phyloP scores from a whole-genome alignment of 2,329 filamentous ascomycete genomes.

The Colletotrichum cereale region DNA sequence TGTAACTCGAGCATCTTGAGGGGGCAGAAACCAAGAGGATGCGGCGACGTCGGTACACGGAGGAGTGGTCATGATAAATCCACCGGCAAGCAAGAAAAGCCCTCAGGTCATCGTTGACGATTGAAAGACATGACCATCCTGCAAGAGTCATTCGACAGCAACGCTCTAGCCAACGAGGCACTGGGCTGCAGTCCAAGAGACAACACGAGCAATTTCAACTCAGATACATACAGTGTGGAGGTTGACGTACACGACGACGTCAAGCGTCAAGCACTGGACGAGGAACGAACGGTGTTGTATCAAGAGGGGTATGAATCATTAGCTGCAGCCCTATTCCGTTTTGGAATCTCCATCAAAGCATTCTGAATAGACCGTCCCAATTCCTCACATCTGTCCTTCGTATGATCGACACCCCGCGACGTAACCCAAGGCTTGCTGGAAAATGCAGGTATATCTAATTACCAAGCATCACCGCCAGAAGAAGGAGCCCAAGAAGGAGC shows the following conservation, averaged over 20 bases:
- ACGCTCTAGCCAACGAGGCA: neutral
- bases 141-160: neutral
- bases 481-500: slow-evolving; percentile 36
- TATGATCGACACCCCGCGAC: slow-evolving; percentile 5
- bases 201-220: no score
- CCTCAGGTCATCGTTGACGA: neutral
- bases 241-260: neutral
- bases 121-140: no score
- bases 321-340: slow-evolving; percentile 36
- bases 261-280: no score
- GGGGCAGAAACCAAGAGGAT: neutral
- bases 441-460: slow-evolving; percentile 23
- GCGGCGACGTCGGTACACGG: neutral
- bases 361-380: slow-evolving; percentile 40
- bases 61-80: neutral
- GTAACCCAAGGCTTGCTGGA: neutral
- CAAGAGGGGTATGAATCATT: slow-evolving; percentile 21
- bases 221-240: neutral
- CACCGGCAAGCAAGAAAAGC: neutral
- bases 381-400: slow-evolving; percentile 11
- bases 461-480: slow-evolving; percentile 27
- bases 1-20: no score
- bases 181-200: neutral
- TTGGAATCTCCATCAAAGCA: slow-evolving; percentile 33
- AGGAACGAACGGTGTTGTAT: neutral